These are phyloP conservation scores for Gracilaria gracilis DNA, from an alignment of 23 red algal species.

Conservation along the genomic window DNA sequence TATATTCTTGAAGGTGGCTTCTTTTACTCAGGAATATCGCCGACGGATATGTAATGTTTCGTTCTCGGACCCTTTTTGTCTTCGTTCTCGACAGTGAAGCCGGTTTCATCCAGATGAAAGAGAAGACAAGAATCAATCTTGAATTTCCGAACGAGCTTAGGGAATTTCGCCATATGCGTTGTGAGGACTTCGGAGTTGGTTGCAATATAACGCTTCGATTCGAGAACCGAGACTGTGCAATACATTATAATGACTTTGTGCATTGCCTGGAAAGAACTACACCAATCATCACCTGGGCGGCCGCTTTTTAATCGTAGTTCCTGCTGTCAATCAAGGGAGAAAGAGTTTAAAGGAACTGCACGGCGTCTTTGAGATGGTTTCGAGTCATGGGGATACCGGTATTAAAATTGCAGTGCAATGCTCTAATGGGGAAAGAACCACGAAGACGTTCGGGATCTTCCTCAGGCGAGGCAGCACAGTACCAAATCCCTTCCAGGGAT, in stretches of 20 bases:
- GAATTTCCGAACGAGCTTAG: background rate
- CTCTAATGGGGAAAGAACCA: too few species aligned
- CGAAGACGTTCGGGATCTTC: too few species aligned
- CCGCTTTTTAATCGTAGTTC: background rate
- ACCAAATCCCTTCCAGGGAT: too few species aligned
- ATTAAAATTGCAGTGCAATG: background rate
- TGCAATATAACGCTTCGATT: conserved; percentile 15
- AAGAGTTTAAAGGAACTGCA: background rate
- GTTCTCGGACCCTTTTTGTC: background rate
- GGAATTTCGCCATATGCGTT: background rate
- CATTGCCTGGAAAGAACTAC: background rate
- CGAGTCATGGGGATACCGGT: background rate
- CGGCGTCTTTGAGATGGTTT: background rate
- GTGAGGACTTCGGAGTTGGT: background rate
- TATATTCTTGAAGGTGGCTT: background rate
- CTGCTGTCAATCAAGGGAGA: background rate
- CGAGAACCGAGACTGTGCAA: background rate
- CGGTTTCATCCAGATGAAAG: background rate
- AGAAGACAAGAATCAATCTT: background rate
- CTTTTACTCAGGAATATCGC: background rate
- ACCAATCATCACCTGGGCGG: background rate
- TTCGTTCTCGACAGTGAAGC: background rate
- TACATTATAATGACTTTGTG: background rate
- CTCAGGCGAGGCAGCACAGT: too few species aligned
- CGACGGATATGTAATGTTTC: background rate